Evolutionary conservation across 2,329 filamentous ascomycete genomes (phyloP), one percentile per base, ranked within the genome.

Genomic region (Phoma sp.): DNA sequence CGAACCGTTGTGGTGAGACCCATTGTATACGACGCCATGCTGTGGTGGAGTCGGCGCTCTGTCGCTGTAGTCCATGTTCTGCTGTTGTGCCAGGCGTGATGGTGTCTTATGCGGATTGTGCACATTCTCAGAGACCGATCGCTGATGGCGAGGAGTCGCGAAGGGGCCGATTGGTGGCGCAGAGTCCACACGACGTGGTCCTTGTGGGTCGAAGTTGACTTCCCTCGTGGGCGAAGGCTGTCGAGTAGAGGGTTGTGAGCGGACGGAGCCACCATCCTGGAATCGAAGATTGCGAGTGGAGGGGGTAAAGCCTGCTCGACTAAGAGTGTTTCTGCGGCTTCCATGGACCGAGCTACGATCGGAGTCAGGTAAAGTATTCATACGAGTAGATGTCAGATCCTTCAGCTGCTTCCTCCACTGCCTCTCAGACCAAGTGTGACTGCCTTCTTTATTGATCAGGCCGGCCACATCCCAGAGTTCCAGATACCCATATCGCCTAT

Each of bases 341-440:
- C 71, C 65, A n/a, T 71, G 62, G 20, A 68, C 62, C 55, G 65
- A 66, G 14, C 78, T 14, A 80, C 82, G 56, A 6, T 67, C 61
- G 12, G 58, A 43, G n/a, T 66, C 64, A 2, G 67, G 62, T 11
- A 47, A 56, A 9, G 71, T 33, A 23, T 85, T 86, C 85, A 96
- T 93, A 18, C 92, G 86, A 48, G 85, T 86, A 4, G 89, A 87
- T 0, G 93, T 97, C 37, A 93, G 80, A 53, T 97, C 92, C 76
- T 97, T 98, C 72, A 99, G 77, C 67, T 89, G 87, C 69, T 87
- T 89, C 62, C 93, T 87, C 95, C 95, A 99, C 61, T 97, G 91
- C 20, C 87, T 83, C 76, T 98, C 95, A 37, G 81, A 87, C 92
- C 93, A 97, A 20, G 76, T 80, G 17, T 84, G 78, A 73, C 89